Evolutionary conservation across 176 grass and related monocot species (phyloP).

Genomic region (Dactylis glomerata): DNA sequence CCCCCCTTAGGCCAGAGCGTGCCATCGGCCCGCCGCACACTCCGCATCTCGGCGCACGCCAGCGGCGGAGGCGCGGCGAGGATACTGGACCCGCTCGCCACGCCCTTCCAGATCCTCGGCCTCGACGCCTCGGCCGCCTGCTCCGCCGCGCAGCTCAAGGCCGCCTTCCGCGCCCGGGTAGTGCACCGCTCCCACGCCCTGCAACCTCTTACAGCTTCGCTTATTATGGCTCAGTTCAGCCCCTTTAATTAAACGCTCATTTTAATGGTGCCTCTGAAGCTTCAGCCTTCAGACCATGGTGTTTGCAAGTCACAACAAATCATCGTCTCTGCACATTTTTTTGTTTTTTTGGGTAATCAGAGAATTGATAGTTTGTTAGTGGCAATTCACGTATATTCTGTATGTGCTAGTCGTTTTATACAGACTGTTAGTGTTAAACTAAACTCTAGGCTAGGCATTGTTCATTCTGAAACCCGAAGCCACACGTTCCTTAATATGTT

Average conservation of each 20-base stretch:
- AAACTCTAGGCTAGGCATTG: background rate
- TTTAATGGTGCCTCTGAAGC: background rate
- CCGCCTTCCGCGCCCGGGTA: slow-evolving; percentile 59
- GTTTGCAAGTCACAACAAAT: background rate
- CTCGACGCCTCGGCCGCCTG: slow-evolving; percentile 35
- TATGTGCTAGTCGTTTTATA: background rate
- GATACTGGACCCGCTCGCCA: slow-evolving; percentile 57
- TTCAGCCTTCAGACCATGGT: background rate
- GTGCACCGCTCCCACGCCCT: background rate
- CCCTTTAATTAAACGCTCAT: background rate
- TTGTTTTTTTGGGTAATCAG: no score
- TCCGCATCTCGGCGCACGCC: background rate
- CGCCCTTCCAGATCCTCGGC: slow-evolving; percentile 51
- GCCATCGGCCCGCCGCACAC: background rate
- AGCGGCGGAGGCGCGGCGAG: slow-evolving; percentile 1
- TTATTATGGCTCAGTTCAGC: background rate
- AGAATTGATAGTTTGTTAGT: no score
- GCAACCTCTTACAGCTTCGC: background rate
- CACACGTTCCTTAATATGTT: background rate
- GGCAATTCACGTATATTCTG: background rate
- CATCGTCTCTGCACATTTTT: background rate
- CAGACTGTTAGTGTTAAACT: background rate
- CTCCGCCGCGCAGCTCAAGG: slow-evolving; percentile 50
- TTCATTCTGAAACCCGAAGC: background rate
- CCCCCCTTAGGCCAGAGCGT: background rate